Evolutionary conservation across 2,329 filamentous ascomycete species (phyloP).

Genomic region (Pseudogymnoascus sp.): DNA sequence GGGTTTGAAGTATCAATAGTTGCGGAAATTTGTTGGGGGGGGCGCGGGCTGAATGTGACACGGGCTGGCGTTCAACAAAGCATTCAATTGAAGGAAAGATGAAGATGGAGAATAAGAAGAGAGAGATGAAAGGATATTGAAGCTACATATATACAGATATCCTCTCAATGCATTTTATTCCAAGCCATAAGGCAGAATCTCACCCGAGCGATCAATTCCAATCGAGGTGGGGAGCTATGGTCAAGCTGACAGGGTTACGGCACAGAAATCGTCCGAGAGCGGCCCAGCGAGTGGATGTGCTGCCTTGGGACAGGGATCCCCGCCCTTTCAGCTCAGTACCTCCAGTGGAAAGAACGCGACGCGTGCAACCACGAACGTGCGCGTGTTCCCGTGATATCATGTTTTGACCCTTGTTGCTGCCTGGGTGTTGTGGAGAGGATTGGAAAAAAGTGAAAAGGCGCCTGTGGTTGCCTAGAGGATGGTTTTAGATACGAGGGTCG

Average conservation of each 20-base stretch:
- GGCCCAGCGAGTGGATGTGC: background rate
- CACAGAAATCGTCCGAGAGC: constrained; percentile 1
- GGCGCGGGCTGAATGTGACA: background rate
- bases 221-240: background rate
- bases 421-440: background rate
- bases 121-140: background rate
- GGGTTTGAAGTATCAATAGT: background rate
- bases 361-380: background rate
- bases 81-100: background rate
- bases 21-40: background rate
- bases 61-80: background rate
- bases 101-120: background rate
- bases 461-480: background rate
- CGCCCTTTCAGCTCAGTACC: background rate
- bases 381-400: background rate
- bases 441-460: background rate
- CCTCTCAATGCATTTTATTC: background rate
- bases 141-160: constrained; percentile 6
- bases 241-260: background rate
- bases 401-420: background rate
- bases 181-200: background rate
- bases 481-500: background rate
- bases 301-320: background rate
- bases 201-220: background rate
- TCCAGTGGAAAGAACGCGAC: background rate